Evolutionary conservation across 192 early-diverging fungal genomes (phyloP), one percentile per base, ranked within the genome.

Genomic region (Rhizophagus sp.): DNA sequence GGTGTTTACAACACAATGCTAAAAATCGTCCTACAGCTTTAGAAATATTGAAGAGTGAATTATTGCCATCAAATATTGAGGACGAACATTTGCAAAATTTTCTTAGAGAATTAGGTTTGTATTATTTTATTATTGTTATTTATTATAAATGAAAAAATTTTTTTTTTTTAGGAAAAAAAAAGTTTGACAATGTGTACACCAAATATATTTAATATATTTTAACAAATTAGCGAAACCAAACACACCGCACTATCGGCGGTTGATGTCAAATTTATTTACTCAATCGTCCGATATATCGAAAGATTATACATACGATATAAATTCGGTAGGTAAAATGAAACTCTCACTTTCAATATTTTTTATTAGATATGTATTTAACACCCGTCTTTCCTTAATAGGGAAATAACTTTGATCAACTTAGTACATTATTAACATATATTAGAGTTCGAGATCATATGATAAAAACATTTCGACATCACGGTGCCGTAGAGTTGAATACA

Each of bases 71-170:
- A 9, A 89, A 89, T 66, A 83, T 95, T 76, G 96, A 97, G 78
- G 95, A 97, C 82, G 96, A 97, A 81, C 94, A 96, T 78, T 90
- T 97, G 62, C 88, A 89, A 64, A 96, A 98, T 86, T 94, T 93
- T n/a, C 91, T 99, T 33, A 89, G 94, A 19, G 95, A 92, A 27
- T 95, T 99, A 64, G 86, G 91, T 77, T 66, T 49, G 44, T 30
- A 30, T 30, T 30, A 30, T 30, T 30, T 30, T 30, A 30, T n/a
- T n/a, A n/a, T n/a, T n/a, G n/a, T n/a, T n/a, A n/a, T n/a, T n/a
- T n/a, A 30, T 30, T 30, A 30, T 30, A 30, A 30, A n/a, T n/a
- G n/a, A n/a, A n/a, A n/a, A 1, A 30, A 30, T 30, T 30, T 30
- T 10, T 10, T 39, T n/a, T 22, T 41, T 41, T 36, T 9, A 2